These are phyloP conservation scores for Yarrowia sp. DNA, from an alignment of 805 yeast genomes.

Conservation along the genomic window DNA sequence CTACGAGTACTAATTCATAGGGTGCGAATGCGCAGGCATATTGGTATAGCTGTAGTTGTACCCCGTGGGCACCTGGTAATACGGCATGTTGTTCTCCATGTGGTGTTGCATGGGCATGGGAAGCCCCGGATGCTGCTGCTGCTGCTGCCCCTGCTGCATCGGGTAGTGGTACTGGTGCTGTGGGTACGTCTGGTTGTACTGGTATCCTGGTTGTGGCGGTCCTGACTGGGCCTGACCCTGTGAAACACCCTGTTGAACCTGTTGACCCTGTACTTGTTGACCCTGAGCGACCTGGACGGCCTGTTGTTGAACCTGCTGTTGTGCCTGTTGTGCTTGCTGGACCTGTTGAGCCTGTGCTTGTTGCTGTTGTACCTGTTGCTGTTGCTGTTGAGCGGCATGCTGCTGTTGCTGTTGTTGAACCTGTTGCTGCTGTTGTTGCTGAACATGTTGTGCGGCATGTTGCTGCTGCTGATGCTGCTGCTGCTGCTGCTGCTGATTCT, in stretches of 20 bases:
- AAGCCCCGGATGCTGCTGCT: constrained; percentile 10
- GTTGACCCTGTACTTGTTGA: background rate
- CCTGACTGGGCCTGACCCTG: background rate
- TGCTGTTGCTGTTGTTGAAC: background rate
- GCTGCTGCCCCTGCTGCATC: constrained; percentile 9
- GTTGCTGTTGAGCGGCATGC: background rate
- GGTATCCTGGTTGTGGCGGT: background rate
- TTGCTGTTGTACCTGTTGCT: background rate
- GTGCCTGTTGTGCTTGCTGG: background rate
- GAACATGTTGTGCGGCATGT: background rate
- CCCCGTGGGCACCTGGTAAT: constrained; percentile 21
- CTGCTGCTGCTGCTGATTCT: background rate
- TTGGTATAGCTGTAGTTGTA: constrained; percentile 6
- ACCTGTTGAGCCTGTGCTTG: background rate
- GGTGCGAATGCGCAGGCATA: constrained; percentile 19
- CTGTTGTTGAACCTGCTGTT: background rate
- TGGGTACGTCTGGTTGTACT: constrained; percentile 22
- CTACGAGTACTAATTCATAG: background rate
- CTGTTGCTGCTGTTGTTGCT: constrained; percentile 5
- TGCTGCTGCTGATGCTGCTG: background rate
- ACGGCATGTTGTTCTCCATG: background rate
- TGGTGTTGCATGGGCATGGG: constrained; percentile 23
- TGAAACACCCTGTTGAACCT: too few species aligned
- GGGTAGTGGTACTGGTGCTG: constrained; percentile 24
- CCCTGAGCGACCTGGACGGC: too few species aligned